Evolutionary conservation across 495 filamentous ascomycete species (phyloP).

Genomic region (Xylaria castorea): DNA sequence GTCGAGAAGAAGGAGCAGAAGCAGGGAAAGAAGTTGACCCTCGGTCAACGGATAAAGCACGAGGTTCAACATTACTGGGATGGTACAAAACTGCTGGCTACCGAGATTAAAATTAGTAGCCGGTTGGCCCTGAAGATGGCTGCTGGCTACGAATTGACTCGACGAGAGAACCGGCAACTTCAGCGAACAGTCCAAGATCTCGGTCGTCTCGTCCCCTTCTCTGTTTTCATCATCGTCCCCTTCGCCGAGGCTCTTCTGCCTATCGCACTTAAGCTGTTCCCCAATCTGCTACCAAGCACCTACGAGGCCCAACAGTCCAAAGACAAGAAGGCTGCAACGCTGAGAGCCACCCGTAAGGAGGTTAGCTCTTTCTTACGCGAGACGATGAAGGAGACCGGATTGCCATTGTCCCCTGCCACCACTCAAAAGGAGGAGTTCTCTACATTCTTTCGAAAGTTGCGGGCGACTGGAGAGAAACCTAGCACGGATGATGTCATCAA

Average conservation of each 20-base stretch:
- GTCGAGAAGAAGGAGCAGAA: slow-evolving; percentile 75
- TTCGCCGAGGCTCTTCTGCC: slow-evolving; percentile 96
- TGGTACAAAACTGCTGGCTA: slow-evolving; percentile 95
- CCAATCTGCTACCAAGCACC: slow-evolving; percentile 94
- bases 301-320: slow-evolving; percentile 92
- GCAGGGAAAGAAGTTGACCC: slow-evolving; percentile 73
- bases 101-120: slow-evolving; percentile 90
- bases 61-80: slow-evolving; percentile 97
- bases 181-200: slow-evolving; percentile 93
- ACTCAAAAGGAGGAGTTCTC: slow-evolving; percentile 93
- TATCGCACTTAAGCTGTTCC: slow-evolving; percentile 91
- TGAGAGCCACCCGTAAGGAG: slow-evolving; percentile 89
- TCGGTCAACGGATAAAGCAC: slow-evolving; percentile 91
- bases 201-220: slow-evolving; percentile 91
- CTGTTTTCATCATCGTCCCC: slow-evolving; percentile 94
- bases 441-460: slow-evolving; percentile 97
- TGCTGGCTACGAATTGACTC: slow-evolving; percentile 93
- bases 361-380: slow-evolving; percentile 89
- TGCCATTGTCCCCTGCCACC: slow-evolving; percentile 83
- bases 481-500: slow-evolving; percentile 93
- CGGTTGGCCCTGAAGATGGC: slow-evolving; percentile 96
- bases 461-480: slow-evolving; percentile 87
- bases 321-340: slow-evolving; percentile 81
- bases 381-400: slow-evolving; percentile 89
- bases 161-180: slow-evolving; percentile 90